Percentiles rank a stretch among this genome's conserved stretches.
These are phyloP conservation scores for Globisporangium spiculum DNA, from an alignment of 352 stramenopile genomes.

Conservation along the genomic window DNA sequence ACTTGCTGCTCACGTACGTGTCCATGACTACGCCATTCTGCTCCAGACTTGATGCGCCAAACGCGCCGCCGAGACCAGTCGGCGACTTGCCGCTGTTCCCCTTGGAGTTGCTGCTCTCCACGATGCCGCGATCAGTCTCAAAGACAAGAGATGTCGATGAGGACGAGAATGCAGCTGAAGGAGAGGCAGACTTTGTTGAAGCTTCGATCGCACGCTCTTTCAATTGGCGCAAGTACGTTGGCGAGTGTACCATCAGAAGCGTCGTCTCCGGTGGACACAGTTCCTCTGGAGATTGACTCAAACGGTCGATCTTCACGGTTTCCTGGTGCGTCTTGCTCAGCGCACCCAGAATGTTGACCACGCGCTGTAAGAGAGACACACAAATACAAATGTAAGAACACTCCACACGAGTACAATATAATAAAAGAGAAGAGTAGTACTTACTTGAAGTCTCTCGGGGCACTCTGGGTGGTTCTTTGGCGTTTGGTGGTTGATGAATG, in stretches of 20 bases:
- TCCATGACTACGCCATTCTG: slow-evolving; percentile 71
- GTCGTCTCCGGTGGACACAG: slow-evolving; percentile 73
- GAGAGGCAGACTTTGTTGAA: slow-evolving; percentile 32
- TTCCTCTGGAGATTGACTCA: slow-evolving; percentile 66
- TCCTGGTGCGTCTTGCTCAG: slow-evolving; percentile 66
- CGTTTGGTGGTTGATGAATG: slow-evolving; percentile 84
- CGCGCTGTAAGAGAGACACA: slow-evolving; percentile 33
- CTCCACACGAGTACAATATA: not conserved
- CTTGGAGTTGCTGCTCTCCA: slow-evolving; percentile 35
- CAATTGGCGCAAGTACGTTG: slow-evolving; percentile 74
- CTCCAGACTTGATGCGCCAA: slow-evolving; percentile 63
- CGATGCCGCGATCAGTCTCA: slow-evolving; percentile 70
- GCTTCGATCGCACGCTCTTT: slow-evolving; percentile 65
- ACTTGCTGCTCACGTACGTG: slow-evolving; percentile 85
- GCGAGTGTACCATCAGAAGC: slow-evolving; percentile 78
- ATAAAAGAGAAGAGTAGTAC: slow-evolving; percentile 21
- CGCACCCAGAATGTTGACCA: slow-evolving; percentile 62
- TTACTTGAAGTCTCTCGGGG: slow-evolving; percentile 74
- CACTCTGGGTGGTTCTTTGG: slow-evolving; percentile 82
- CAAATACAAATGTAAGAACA: not conserved
- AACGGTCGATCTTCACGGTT: slow-evolving; percentile 63
- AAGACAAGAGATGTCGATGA: slow-evolving; percentile 63
- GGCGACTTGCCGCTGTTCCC: slow-evolving; percentile 34
- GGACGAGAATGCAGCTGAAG: slow-evolving; percentile 23
- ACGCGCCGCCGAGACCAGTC: slow-evolving; percentile 59